These are phyloP conservation scores for Entomophthora muscae DNA, from an alignment of 371 early-diverging fungal species.

Conservation along the genomic window DNA sequence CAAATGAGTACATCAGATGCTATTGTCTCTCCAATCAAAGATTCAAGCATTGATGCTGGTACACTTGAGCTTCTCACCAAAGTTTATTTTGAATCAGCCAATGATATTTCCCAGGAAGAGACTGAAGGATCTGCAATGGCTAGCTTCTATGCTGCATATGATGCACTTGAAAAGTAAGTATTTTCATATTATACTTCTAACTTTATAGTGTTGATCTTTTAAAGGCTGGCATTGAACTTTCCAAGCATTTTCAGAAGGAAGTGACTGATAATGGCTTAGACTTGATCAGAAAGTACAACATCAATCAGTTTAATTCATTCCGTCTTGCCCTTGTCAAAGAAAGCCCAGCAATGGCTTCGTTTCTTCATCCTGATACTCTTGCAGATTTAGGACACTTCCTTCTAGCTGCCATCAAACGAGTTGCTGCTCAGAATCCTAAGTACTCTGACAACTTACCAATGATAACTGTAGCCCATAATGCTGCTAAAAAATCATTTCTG, in stretches of 20 bases:
- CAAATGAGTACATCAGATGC: not conserved
- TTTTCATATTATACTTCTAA: not conserved
- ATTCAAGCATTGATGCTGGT: not conserved
- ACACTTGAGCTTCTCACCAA: not conserved
- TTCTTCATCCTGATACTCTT: conserved; percentile 2
- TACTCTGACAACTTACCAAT: not conserved
- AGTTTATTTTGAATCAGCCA: not conserved
- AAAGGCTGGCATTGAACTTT: not conserved
- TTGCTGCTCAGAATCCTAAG: not conserved
- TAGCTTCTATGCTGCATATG: not conserved
- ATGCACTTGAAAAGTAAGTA: conserved; percentile 1
- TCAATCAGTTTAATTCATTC: not conserved
- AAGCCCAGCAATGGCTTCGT: not conserved
- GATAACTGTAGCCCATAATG: not conserved
- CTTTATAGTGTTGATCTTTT: not conserved
- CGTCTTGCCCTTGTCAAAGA: conserved; percentile 2
- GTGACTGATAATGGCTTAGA: not conserved
- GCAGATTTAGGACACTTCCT: conserved; percentile 1
- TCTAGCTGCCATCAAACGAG: not conserved
- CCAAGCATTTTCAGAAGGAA: not conserved
- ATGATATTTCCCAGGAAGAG: not conserved
- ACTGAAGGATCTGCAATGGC: not conserved
- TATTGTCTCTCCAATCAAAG: not conserved
- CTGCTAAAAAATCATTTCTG: not conserved
- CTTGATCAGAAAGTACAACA: not conserved